Evolutionary conservation across 805 yeast species (phyloP).

Genomic region (Ogataea siamensis): DNA sequence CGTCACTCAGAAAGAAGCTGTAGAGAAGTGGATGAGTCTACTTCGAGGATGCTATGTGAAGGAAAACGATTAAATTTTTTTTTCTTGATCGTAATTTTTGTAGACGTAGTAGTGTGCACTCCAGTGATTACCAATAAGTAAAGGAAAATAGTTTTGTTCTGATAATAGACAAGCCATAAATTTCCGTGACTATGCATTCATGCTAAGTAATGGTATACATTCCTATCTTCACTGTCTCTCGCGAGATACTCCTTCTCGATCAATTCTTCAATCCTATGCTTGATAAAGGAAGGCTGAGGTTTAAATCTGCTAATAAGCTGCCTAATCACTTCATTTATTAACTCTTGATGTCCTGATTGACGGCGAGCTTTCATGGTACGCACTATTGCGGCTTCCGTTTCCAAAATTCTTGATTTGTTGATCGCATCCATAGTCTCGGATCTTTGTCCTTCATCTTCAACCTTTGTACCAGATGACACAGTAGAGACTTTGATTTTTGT

Average conservation of each 20-base stretch:
- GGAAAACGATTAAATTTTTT: conserved; percentile 6
- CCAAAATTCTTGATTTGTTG: conserved; percentile 60
- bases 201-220: conserved; percentile 68
- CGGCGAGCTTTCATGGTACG: conserved; percentile 82
- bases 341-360: conserved; percentile 56
- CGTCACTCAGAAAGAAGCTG: conserved; percentile 22
- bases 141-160: no score
- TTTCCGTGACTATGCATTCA: conserved; percentile 4
- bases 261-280: conserved; percentile 68
- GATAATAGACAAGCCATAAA: no score
- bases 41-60: conserved; percentile 5
- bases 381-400: conserved; percentile 82
- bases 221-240: conserved; percentile 61
- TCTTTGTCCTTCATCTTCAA: conserved; percentile 54
- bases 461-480: conserved; percentile 46
- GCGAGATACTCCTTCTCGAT: conserved; percentile 80
- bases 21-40: conserved; percentile 10
- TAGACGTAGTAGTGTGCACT: background rate
- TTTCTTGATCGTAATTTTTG: background rate
- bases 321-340: conserved; percentile 62
- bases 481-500: conserved; percentile 73
- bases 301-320: conserved; percentile 62
- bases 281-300: conserved; percentile 66
- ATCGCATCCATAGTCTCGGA: conserved; percentile 54
- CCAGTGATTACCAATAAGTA: background rate